phyloP scores from a whole-genome alignment of 2,329 filamentous ascomycete species.

The Leptographium radiaticola region DNA sequence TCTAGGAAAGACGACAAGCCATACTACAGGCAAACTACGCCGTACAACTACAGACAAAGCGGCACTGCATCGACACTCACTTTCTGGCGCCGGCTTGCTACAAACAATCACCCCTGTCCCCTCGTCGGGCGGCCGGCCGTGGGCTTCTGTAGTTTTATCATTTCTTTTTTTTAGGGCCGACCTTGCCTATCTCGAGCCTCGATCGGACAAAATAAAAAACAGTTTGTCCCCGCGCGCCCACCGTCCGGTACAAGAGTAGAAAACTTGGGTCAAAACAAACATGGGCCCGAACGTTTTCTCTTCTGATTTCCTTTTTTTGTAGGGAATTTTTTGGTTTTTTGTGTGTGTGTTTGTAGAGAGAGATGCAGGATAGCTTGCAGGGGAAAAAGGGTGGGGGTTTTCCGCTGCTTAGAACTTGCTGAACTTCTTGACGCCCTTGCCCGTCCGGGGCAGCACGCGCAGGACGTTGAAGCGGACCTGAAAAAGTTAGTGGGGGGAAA shows the following conservation, averaged over 20 bases:
- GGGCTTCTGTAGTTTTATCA: slow-evolving; percentile 1
- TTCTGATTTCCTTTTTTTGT: not conserved
- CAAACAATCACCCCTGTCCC: not conserved
- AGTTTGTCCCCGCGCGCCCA: not conserved
- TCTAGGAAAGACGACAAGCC: too few relatives aligned
- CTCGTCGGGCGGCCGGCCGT: not conserved
- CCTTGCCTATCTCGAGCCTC: not conserved
- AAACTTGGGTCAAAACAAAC: not conserved
- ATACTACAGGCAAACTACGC: too few relatives aligned
- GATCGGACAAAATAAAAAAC: slow-evolving; percentile 1
- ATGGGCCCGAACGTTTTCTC: not conserved
- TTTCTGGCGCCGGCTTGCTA: too few relatives aligned
- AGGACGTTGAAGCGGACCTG: slow-evolving; percentile 99
- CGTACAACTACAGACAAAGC: too few relatives aligned
- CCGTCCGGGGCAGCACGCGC: slow-evolving; percentile 91
- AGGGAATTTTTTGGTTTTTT: not conserved
- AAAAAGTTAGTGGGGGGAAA: not conserved
- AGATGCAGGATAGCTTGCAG: slow-evolving; percentile 3
- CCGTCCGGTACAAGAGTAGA: not conserved
- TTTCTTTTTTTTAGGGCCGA: slow-evolving; percentile 1
- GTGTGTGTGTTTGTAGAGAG: not conserved
- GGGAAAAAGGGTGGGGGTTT: not conserved
- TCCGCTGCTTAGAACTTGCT: slow-evolving; percentile 76
- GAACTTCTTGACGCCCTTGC: slow-evolving; percentile 97
- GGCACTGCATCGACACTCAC: too few relatives aligned